Evolutionary conservation across 2,329 filamentous ascomycete genomes (phyloP).

Genomic region (Paracamarosporium sp.): DNA sequence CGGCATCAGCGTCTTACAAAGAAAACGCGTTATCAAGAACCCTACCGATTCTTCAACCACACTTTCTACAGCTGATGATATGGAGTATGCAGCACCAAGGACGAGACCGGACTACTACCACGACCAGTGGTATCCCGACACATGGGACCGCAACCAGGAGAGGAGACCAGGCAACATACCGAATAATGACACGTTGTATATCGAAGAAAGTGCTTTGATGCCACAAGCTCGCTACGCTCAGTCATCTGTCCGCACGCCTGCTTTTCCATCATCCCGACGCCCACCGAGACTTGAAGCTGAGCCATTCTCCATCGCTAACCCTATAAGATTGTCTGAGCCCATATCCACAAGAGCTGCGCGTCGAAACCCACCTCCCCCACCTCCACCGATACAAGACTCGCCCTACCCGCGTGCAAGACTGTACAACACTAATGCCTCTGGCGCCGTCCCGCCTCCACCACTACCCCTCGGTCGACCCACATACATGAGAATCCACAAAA

Average conservation of each 20-base stretch:
- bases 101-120: constrained; percentile 6
- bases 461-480: constrained; percentile 2
- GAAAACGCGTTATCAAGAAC: constrained; percentile 23
- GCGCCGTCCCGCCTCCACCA: not conserved
- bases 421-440: not conserved
- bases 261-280: not conserved
- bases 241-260: not conserved
- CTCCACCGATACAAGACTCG: too few relatives aligned
- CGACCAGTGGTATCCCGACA: not conserved
- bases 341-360: not conserved
- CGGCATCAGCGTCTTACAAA: constrained; percentile 33
- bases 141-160: not conserved
- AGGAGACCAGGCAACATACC: not conserved
- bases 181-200: not conserved
- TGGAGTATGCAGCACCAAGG: constrained; percentile 27
- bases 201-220: not conserved
- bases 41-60: constrained; percentile 13
- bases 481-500: constrained; percentile 13
- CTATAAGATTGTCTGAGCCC: not conserved
- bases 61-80: constrained; percentile 25
- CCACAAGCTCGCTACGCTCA: not conserved
- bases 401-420: not conserved
- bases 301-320: not conserved
- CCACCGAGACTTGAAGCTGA: not conserved
- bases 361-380: not conserved